Evolutionary conservation across 495 filamentous ascomycete species (phyloP).

Genomic region (Aspergillus taichungensis): DNA sequence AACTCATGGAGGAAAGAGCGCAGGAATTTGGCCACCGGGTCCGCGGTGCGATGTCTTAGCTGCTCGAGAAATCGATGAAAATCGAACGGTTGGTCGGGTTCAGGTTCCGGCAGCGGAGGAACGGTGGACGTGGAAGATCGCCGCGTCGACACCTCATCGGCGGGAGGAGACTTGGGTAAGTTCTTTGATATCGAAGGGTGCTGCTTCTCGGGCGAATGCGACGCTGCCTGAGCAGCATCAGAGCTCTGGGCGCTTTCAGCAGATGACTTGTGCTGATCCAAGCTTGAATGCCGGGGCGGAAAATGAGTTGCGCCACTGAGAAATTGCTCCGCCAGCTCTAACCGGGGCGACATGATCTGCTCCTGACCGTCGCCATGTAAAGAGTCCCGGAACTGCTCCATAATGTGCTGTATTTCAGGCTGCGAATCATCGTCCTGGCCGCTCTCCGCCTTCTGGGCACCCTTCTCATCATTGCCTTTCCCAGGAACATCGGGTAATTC

Average conservation of each 20-base stretch:
- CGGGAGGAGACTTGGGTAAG: slow-evolving; percentile 11
- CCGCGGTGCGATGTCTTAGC: slow-evolving; percentile 86
- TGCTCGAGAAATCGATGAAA: slow-evolving; percentile 97
- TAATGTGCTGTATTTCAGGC: slow-evolving; percentile 90
- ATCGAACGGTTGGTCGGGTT: slow-evolving; percentile 86
- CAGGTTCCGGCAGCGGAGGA: slow-evolving; percentile 80
- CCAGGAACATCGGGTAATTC: slow-evolving; percentile 50
- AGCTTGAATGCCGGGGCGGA: slow-evolving; percentile 75
- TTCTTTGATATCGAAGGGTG: slow-evolving; percentile 9
- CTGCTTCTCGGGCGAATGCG: slow-evolving; percentile 16
- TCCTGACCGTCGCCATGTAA: slow-evolving; percentile 56
- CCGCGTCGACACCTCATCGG: slow-evolving; percentile 34
- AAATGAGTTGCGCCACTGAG: slow-evolving; percentile 55
- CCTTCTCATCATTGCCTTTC: slow-evolving; percentile 41
- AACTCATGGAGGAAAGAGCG: slow-evolving; percentile 93
- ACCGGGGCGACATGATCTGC: slow-evolving; percentile 73
- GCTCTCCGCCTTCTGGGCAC: slow-evolving; percentile 36
- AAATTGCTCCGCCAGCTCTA: slow-evolving; percentile 64
- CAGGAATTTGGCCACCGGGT: slow-evolving; percentile 91
- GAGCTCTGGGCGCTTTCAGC: not conserved
- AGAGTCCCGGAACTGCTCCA: slow-evolving; percentile 71
- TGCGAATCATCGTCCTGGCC: slow-evolving; percentile 59
- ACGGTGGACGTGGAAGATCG: slow-evolving; percentile 40
- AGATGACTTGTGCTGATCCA: slow-evolving; percentile 51
- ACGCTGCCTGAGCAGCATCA: slow-evolving; percentile 3